These are phyloP conservation scores for Paraconiothyrium sp. DNA, from an alignment of 2,329 filamentous ascomycete genomes.

Conservation along the genomic window DNA sequence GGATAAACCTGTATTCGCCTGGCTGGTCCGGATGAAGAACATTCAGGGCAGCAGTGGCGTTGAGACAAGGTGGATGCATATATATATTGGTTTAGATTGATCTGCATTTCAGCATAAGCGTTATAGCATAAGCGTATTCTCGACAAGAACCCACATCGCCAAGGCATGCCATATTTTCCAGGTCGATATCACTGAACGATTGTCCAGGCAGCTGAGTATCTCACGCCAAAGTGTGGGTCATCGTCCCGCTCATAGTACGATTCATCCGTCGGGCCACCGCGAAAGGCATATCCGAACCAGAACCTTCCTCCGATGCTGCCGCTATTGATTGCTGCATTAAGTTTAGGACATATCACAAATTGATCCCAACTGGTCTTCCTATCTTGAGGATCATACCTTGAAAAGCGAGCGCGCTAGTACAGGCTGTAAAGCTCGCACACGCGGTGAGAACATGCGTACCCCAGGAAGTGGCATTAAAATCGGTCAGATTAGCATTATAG, in stretches of 20 bases:
- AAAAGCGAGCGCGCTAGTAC: neutral
- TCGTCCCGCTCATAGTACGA: constrained; percentile 2
- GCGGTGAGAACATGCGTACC: neutral
- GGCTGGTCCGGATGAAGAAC: neutral
- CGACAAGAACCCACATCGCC: neutral
- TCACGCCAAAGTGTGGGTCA: neutral
- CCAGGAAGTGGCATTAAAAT: neutral
- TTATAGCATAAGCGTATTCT: neutral
- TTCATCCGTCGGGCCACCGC: neutral
- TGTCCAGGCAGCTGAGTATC: neutral
- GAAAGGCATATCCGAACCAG: constrained; percentile 7
- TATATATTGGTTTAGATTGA: neutral
- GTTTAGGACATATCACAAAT: too few species aligned
- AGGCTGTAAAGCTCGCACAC: neutral
- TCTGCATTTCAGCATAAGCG: neutral
- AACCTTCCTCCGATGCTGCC: constrained; percentile 1
- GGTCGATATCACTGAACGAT: neutral
- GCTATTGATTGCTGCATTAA: constrained; percentile 3
- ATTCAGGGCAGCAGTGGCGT: constrained; percentile 4
- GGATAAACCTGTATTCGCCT: constrained; percentile 18
- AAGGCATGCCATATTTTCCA: neutral
- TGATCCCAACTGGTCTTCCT: neutral
- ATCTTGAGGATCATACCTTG: neutral
- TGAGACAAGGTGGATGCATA: neutral
- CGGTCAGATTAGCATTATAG: neutral